These are phyloP conservation scores for Spergularia azorica DNA, from an alignment of 179 eudicot species.

Conservation along the genomic window DNA sequence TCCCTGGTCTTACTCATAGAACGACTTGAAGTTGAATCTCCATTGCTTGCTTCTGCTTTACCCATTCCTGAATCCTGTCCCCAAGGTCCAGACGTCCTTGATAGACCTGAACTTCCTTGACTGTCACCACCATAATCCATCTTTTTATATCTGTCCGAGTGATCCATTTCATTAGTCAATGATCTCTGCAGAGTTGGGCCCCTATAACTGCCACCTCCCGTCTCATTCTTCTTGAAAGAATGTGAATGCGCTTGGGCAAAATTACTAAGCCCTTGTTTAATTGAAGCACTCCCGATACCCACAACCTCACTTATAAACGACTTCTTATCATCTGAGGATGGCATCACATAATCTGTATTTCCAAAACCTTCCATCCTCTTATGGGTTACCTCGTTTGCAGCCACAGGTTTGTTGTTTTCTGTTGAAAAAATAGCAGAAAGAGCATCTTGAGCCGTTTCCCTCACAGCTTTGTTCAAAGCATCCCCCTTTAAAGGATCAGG, in stretches of 20 bases:
- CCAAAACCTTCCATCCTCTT: conserved; percentile 93
- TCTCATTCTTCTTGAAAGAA: conserved; percentile 58
- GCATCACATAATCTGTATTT: conserved; percentile 65
- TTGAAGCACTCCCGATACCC: conserved; percentile 81
- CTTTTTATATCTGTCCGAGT: conserved; percentile 55
- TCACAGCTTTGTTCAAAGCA: conserved; percentile 85
- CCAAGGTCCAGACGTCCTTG: conserved; percentile 66
- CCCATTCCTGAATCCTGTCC: conserved; percentile 51
- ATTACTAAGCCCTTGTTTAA: conserved; percentile 75
- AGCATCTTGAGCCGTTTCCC: conserved; percentile 92
- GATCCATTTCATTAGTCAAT: conserved; percentile 63
- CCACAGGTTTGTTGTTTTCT: conserved; percentile 69
- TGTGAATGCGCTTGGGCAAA: conserved; percentile 66
- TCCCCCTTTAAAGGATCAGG: conserved; percentile 89
- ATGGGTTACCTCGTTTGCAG: conserved; percentile 53
- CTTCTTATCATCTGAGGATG: conserved; percentile 62
- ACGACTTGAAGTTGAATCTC: conserved; percentile 46
- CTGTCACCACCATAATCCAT: conserved; percentile 44
- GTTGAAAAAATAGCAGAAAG: conserved; percentile 79
- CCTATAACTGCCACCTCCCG: conserved; percentile 60
- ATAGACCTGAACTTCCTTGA: conserved; percentile 41
- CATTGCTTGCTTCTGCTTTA: conserved; percentile 48
- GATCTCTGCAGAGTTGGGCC: conserved; percentile 83
- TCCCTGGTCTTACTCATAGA: conserved; percentile 66
- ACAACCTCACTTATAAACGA: conserved; percentile 92